Evolutionary conservation across 208 protist genomes (phyloP).

Genomic region (Trypanosoma caninum): DNA sequence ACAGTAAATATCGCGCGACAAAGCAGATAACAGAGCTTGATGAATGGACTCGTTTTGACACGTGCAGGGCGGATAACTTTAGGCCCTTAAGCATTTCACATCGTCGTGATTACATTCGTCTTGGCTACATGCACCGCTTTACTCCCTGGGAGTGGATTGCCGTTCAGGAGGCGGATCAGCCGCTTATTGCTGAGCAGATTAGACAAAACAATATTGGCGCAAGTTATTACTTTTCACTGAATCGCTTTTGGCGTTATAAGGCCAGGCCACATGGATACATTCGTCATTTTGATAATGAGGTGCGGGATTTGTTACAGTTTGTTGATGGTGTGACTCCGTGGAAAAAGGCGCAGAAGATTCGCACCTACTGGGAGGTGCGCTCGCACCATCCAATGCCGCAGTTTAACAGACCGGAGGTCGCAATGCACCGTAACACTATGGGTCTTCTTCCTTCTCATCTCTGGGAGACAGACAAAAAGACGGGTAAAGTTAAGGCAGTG

Average conservation of each 20-base stretch:
- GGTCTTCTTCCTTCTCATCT: constrained; percentile 77
- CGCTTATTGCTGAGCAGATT: constrained; percentile 77
- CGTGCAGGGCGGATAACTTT: constrained; percentile 77
- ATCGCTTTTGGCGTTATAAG: constrained; percentile 89
- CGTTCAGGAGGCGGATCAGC: constrained; percentile 88
- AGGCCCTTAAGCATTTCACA: constrained; percentile 84
- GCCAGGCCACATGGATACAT: constrained; percentile 87
- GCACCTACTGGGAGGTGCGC: constrained; percentile 89
- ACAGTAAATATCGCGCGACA: constrained; percentile 55
- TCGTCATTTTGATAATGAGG: constrained; percentile 85
- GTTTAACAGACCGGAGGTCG: constrained; percentile 87
- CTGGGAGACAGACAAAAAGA: constrained; percentile 92
- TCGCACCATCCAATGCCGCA: constrained; percentile 88
- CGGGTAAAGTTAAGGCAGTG: constrained; percentile 83
- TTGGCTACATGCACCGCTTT: constrained; percentile 82
- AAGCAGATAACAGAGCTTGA: constrained; percentile 90
- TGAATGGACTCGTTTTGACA: constrained; percentile 71
- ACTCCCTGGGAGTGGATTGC: constrained; percentile 92
- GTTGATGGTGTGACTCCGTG: constrained; percentile 88
- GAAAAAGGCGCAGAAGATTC: constrained; percentile 89
- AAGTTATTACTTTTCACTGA: constrained; percentile 82
- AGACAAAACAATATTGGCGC: constrained; percentile 68
- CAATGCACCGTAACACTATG: constrained; percentile 85
- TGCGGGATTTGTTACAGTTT: constrained; percentile 85
- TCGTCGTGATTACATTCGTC: constrained; percentile 79